Conservation (phyloP, 2,329 filamentous ascomycete species). For the Epichloe baconii region DNA sequence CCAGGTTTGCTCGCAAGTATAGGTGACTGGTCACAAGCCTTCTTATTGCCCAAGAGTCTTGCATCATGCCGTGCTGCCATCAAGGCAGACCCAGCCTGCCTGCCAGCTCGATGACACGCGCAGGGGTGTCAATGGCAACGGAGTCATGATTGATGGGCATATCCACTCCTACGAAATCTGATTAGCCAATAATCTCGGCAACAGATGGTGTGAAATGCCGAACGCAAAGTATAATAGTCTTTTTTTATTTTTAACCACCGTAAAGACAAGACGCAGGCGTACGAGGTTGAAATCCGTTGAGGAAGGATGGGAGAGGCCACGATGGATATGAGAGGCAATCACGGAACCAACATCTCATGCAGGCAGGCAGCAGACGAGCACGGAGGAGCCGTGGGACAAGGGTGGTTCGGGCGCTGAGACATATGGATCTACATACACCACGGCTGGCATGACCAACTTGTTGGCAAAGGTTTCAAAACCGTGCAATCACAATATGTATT, state of each 20-base stretch:
- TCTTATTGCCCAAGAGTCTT: not conserved
- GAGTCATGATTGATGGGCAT: not conserved
- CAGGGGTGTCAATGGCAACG: not conserved
- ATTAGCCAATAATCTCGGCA: conserved; percentile 1
- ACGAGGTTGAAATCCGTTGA: too few species aligned
- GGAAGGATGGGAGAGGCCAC: too few species aligned
- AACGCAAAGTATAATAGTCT: not conserved
- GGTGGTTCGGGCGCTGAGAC: conserved; percentile 12
- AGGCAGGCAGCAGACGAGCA: not conserved
- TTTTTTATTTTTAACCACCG: not conserved
- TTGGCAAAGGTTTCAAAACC: not conserved
- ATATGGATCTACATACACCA: conserved; percentile 1
- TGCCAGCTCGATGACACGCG: not conserved
- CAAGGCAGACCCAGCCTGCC: not conserved
- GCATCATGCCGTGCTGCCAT: not conserved
- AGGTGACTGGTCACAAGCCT: not conserved
- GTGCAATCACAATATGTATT: not conserved
- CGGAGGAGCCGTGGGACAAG: conserved; percentile 4
- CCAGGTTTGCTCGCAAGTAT: too few species aligned
- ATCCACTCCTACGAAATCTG: not conserved
- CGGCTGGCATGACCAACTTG: not conserved
- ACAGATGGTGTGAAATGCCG: not conserved
- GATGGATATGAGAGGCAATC: too few species aligned
- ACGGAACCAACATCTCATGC: not conserved
- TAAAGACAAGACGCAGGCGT: too few species aligned